Evolutionary conservation across 2,329 filamentous ascomycete species (phyloP), one percentile per base, ranked within the genome.

Genomic region (Cladosporium sp.): DNA sequence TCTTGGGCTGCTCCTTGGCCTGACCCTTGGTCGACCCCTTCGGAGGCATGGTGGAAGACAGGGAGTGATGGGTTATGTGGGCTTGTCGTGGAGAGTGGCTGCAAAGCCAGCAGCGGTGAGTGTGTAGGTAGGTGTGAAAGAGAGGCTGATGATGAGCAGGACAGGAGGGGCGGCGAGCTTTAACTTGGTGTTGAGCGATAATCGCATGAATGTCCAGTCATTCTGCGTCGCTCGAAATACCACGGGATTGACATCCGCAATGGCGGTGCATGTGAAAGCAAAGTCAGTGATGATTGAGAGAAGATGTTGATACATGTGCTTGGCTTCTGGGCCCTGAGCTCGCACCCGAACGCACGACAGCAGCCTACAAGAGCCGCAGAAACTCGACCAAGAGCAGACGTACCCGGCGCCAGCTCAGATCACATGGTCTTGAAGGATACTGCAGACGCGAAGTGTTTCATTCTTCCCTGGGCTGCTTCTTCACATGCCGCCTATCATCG

Each of bases 31-130:
- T 40, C 14, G 45, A 30, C 7, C 43, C 61, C 42, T 69, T 70
- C 2, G 67, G 66, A 47, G 68, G 63, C 67, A 68, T 68, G 14
- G 17, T 54, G 20, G 47, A 30, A 3, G 20, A 51, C 15, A 12
- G 28, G 14, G 37, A 39, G 14, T n/a, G 37, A 39, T 39, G 37
- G 37, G 36, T 39, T 15, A 39, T 3, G 12, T 39, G 1, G 9
- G 9, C 28, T 5, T 5, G 8, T 9, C 30, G 8, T 2, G 30
- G 11, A 42, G 20, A 3, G 17, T 20, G 17, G 39, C 9, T 12
- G 39, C 8, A 11, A 12, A 12, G 11, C 8, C 9, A 3, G 8
- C 7, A 34, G 30, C 3, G 30, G 30, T 34, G 7, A 5, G 30
- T 34, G 30, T 34, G 30, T 12, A 34, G 8, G 30, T 5, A 39